Percentiles rank a stretch among this genome's conserved stretches.
Conservation (phyloP, 1,284 basidiomycete species). For the Trichosporon ovoides region DNA sequence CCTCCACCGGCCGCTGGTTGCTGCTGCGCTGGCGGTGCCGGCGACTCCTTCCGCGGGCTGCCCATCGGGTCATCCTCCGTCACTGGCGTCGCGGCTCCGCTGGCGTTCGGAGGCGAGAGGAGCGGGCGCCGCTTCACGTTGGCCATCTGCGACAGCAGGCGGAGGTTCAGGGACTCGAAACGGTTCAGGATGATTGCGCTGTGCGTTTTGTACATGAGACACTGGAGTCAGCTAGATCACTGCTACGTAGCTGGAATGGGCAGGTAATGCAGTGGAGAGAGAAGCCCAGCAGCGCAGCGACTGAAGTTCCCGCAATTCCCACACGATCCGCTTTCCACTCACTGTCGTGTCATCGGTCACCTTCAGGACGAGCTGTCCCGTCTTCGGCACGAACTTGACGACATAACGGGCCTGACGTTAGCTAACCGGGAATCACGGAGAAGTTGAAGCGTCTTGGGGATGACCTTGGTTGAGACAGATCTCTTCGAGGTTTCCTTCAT, state of each 20-base stretch:
- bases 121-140: constrained; percentile 28
- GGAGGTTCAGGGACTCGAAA: constrained; percentile 80
- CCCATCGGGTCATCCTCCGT: constrained; percentile 23
- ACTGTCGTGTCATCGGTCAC: constrained; percentile 83
- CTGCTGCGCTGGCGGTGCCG: constrained; percentile 9
- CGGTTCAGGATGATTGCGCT: constrained; percentile 90
- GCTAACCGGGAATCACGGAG: too few species aligned
- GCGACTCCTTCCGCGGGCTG: constrained; percentile 8
- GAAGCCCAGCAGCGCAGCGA: too few species aligned
- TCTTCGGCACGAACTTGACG: constrained; percentile 76
- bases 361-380: constrained; percentile 80
- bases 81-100: constrained; percentile 8
- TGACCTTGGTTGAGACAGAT: too few species aligned
- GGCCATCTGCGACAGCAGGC: constrained; percentile 40
- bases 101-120: neutral
- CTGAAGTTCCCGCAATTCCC: too few species aligned
- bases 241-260: too few species aligned
- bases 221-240: constrained; percentile 55
- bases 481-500: too few species aligned
- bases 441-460: too few species aligned
- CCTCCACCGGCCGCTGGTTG: constrained; percentile 8
- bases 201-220: constrained; percentile 88
- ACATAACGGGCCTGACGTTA: constrained; percentile 67
- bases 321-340: too few species aligned
- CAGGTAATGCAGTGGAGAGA: too few species aligned